Conservation (phyloP, 805 yeast genomes). For the Saccharomycopsis synnaedendra region DNA sequence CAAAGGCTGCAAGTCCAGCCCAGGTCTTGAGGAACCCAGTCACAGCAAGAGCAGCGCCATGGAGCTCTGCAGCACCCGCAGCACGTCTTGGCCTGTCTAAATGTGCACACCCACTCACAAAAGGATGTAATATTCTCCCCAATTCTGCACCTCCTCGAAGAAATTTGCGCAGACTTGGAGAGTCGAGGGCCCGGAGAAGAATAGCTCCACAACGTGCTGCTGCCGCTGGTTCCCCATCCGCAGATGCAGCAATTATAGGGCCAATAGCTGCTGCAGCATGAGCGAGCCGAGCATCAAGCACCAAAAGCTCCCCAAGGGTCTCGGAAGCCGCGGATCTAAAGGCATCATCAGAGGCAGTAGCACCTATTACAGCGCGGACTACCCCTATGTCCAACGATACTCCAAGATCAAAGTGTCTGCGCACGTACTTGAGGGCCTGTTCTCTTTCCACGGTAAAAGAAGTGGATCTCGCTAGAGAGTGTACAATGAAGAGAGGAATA, state of each 20-base stretch:
- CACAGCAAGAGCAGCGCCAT: conserved; percentile 48
- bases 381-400: conserved; percentile 48
- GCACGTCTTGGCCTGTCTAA: neutral
- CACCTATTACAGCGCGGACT: conserved; percentile 42
- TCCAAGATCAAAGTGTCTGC: conserved; percentile 46
- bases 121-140: conserved; percentile 42
- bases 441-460: conserved; percentile 52
- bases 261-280: conserved; percentile 33
- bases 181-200: conserved; percentile 44
- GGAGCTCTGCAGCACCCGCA: conserved; percentile 39
- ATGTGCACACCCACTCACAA: conserved; percentile 8
- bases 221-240: conserved; percentile 42
- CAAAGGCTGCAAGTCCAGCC: conserved; percentile 63
- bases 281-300: conserved; percentile 32
- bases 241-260: conserved; percentile 32
- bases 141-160: conserved; percentile 49
- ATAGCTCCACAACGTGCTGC: conserved; percentile 34
- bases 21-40: conserved; percentile 55
- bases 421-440: conserved; percentile 62
- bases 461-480: conserved; percentile 50
- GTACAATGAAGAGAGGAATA: conserved; percentile 51
- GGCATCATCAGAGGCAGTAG: conserved; percentile 33
- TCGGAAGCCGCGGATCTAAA: conserved; percentile 40
- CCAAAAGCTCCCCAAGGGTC: conserved; percentile 38
- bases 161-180: conserved; percentile 38